phyloP scores from a whole-genome alignment of 345 rosid species.

The Brassica juncea region DNA sequence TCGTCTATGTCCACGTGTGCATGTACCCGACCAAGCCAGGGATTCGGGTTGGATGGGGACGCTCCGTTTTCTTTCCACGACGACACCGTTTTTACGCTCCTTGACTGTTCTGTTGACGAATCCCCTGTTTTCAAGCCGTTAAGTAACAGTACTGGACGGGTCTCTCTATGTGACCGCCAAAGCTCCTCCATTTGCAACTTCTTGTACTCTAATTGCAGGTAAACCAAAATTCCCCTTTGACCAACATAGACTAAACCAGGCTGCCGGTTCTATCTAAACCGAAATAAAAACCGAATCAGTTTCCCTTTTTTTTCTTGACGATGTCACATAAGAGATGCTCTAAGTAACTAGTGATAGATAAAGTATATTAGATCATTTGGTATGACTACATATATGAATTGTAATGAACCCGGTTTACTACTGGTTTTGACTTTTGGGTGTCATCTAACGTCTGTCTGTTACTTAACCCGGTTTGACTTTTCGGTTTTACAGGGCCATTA shows the following conservation, averaged over 20 bases:
- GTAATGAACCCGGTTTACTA: neutral
- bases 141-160: conserved; percentile 38
- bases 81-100: conserved; percentile 73
- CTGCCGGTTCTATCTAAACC: conserved; percentile 7
- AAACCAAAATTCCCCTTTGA: neutral
- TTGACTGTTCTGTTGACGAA: conserved; percentile 64
- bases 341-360: neutral
- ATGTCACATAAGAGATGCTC: neutral
- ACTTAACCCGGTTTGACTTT: conserved; percentile 24
- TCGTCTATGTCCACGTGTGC: conserved; percentile 87
- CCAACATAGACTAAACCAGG: conserved; percentile 18
- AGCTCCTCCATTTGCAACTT: conserved; percentile 81
- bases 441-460: neutral
- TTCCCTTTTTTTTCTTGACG: neutral
- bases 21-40: conserved; percentile 74
- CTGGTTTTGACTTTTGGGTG: neutral
- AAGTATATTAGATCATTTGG: neutral
- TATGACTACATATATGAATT: neutral
- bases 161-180: conserved; percentile 65
- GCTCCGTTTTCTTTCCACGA: conserved; percentile 86
- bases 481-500: conserved; percentile 54
- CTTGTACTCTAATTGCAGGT: conserved; percentile 60
- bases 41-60: conserved; percentile 85
- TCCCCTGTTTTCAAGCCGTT: conserved; percentile 60
- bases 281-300: neutral